Conservation (phyloP, 2,329 filamentous ascomycete genomes). For the Niveomyces coronatus region DNA sequence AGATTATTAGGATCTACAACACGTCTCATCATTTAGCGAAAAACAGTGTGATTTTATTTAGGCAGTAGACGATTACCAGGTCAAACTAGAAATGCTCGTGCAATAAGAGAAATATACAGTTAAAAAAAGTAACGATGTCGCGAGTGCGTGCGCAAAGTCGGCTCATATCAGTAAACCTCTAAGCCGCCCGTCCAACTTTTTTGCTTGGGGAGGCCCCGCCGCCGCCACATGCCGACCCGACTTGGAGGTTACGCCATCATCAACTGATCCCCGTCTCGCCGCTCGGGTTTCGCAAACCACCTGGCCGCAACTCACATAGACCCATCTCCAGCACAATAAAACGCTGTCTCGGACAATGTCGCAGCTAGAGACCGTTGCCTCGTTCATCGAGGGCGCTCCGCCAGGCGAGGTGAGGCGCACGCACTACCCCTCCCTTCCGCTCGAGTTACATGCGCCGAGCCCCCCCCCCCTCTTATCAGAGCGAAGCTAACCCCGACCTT, state of each 20-base stretch:
- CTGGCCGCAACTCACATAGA: slow-evolving; percentile 6
- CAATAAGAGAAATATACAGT: slow-evolving; percentile 1
- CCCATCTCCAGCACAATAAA: too few relatives aligned
- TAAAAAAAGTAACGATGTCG: too few relatives aligned
- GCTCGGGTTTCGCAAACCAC: not conserved
- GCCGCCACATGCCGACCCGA: slow-evolving; percentile 7
- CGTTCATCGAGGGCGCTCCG: slow-evolving; percentile 88
- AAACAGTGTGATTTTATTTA: slow-evolving; percentile 1
- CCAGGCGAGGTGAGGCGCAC: slow-evolving; percentile 73
- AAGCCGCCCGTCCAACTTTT: slow-evolving; percentile 1
- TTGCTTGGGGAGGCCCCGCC: slow-evolving; percentile 6
- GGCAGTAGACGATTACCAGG: not conserved
- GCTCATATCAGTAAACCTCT: not conserved
- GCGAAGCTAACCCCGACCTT: slow-evolving; percentile 19
- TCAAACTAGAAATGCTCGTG: slow-evolving; percentile 1
- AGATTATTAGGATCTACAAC: slow-evolving; percentile 42
- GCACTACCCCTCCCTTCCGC: slow-evolving; percentile 11
- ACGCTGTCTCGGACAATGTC: too few relatives aligned
- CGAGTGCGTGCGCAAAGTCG: not conserved
- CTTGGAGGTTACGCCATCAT: slow-evolving; percentile 9
- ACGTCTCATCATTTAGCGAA: slow-evolving; percentile 2
- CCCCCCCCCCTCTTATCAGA: too few relatives aligned
- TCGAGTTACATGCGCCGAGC: slow-evolving; percentile 12
- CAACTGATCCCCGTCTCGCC: slow-evolving; percentile 1
- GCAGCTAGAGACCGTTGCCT: slow-evolving; percentile 46